Evolutionary conservation across 352 stramenopile species (phyloP).

Genomic region (Globisporangium polare): DNA sequence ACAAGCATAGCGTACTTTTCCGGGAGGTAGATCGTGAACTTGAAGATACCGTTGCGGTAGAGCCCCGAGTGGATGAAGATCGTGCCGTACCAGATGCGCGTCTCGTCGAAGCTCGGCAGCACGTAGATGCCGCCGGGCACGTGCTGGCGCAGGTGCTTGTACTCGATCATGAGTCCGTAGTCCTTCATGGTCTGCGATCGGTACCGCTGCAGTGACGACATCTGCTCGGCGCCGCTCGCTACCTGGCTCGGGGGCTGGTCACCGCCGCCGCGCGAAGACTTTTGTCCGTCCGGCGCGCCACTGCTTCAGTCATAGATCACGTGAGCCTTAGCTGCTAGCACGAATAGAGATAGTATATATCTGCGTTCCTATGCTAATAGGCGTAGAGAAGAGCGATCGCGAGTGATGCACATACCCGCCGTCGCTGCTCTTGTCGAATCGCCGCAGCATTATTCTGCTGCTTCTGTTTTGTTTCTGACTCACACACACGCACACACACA

Average conservation of each 20-base stretch:
- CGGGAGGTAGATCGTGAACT: conserved; percentile 90
- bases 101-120: conserved; percentile 90
- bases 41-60: conserved; percentile 97
- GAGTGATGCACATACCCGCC: conserved; percentile 32
- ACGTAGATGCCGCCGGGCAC: conserved; percentile 95
- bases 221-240: conserved; percentile 34
- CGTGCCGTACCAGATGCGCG: conserved; percentile 91
- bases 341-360: not conserved
- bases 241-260: conserved; percentile 11
- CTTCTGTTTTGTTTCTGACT: conserved; percentile 3
- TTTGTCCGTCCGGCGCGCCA: not conserved
- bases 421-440: conserved; percentile 49
- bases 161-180: conserved; percentile 97
- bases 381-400: not conserved
- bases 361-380: not conserved
- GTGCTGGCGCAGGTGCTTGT: conserved; percentile 95
- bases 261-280: conserved; percentile 10
- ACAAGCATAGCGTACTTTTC: conserved; percentile 35
- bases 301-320: not conserved
- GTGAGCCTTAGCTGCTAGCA: not conserved
- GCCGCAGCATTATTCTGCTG: conserved; percentile 43
- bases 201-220: conserved; percentile 83
- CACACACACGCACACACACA: no score
- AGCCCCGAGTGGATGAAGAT: conserved; percentile 95
- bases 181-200: conserved; percentile 89